A percentile compares a stretch with the other conserved stretches of the same genome.
Evolutionary conservation across 164 flowering plant genomes (phyloP).

Genomic region (Magnolia officinalis): DNA sequence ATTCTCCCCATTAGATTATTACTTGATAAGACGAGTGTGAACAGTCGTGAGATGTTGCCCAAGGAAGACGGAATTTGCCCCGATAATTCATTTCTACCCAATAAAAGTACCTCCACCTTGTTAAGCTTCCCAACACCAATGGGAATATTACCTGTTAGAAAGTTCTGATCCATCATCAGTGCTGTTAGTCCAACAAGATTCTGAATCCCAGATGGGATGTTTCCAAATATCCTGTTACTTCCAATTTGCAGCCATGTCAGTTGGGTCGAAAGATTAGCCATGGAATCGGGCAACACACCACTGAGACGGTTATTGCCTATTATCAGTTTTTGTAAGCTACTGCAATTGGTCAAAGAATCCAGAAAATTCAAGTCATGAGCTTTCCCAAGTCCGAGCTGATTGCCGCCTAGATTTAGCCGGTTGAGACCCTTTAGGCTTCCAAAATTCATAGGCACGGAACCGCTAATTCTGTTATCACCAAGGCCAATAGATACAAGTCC

Average conservation of each 20-base stretch:
- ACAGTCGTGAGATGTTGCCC: not conserved
- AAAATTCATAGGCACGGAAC: not conserved
- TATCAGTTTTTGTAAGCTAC: not conserved
- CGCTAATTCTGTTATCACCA: too few species aligned
- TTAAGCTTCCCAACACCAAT: slow-evolving; percentile 1
- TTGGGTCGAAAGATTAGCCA: not conserved
- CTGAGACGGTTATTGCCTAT: not conserved
- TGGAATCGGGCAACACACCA: not conserved
- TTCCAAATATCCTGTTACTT: not conserved
- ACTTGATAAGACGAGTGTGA: not conserved
- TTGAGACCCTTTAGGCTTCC: not conserved
- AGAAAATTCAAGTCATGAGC: slow-evolving; percentile 28
- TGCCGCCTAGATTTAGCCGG: not conserved
- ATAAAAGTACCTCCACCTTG: not conserved
- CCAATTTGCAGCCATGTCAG: not conserved
- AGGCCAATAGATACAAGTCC: too few species aligned
- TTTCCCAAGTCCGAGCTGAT: slow-evolving; percentile 1
- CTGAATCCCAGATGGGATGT: not conserved
- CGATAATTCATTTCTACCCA: not conserved
- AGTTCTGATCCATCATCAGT: not conserved
- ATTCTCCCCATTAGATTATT: not conserved
- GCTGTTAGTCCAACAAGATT: not conserved
- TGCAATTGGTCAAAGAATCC: slow-evolving; percentile 30
- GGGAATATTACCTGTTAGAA: not conserved
- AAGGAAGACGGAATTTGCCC: slow-evolving; percentile 6